A percentile compares a stretch with the other conserved stretches of the same genome.
Evolutionary conservation across 768 basidiomycete genomes (phyloP).

Genomic region (Tremella yokohamensis): DNA sequence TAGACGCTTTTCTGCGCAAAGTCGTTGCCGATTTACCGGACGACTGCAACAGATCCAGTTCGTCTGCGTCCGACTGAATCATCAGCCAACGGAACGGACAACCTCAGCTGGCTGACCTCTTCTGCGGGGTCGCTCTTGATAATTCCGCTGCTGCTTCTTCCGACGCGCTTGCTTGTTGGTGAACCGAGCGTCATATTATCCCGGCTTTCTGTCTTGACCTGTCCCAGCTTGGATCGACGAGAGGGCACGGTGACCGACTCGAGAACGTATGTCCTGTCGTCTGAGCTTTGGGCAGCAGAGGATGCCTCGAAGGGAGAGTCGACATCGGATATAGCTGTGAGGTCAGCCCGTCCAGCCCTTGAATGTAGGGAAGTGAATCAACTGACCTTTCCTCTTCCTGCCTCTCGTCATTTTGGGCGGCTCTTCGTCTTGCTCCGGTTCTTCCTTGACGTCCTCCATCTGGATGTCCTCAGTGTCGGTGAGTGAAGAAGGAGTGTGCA

Average conservation of each 20-base stretch:
- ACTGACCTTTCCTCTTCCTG: slow-evolving; percentile 33
- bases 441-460: slow-evolving; percentile 13
- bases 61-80: background rate
- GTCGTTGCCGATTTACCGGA: slow-evolving; percentile 2
- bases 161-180: slow-evolving; percentile 10
- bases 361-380: too few species aligned
- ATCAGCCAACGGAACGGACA: background rate
- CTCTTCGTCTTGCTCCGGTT: slow-evolving; percentile 8
- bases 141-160: slow-evolving; percentile 13
- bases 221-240: slow-evolving; percentile 32
- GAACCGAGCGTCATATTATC: slow-evolving; percentile 42
- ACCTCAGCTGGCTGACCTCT: slow-evolving; percentile 2
- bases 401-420: slow-evolving; percentile 8
- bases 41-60: background rate
- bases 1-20: slow-evolving; percentile 11
- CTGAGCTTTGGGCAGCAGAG: slow-evolving; percentile 1
- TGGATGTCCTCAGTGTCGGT: slow-evolving; percentile 14
- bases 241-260: slow-evolving; percentile 33
- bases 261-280: slow-evolving; percentile 17
- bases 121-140: slow-evolving; percentile 16
- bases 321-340: slow-evolving; percentile 2
- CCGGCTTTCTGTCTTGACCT: slow-evolving; percentile 34
- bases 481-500: slow-evolving; percentile 34
- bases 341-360: background rate
- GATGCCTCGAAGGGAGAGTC: slow-evolving; percentile 22